Evolutionary conservation across 2,329 filamentous ascomycete species (phyloP).

Genomic region (Ophiocordyceps polyrhachis-furcata): DNA sequence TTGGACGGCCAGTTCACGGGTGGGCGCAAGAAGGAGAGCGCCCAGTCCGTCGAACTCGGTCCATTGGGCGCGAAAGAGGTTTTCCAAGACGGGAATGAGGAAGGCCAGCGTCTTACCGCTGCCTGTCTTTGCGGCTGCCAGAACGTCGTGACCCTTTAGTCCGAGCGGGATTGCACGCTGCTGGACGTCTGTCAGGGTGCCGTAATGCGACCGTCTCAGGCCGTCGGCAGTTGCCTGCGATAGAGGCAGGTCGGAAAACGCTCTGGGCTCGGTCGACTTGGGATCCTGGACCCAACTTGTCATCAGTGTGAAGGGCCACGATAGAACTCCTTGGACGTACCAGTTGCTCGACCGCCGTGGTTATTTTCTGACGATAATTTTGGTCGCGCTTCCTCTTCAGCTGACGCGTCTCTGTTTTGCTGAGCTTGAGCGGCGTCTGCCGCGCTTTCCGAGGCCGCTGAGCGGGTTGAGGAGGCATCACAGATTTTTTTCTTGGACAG

Average conservation of each 20-base stretch:
- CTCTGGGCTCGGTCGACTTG: conserved; percentile 38
- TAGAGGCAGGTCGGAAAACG: conserved; percentile 71
- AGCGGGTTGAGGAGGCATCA: conserved; percentile 13
- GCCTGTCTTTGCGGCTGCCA: conserved; percentile 88
- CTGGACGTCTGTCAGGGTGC: conserved; percentile 81
- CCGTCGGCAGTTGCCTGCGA: conserved; percentile 64
- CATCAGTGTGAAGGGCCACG: neutral
- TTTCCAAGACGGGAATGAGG: conserved; percentile 78
- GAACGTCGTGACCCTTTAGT: conserved; percentile 69
- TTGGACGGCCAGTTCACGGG: conserved; percentile 85
- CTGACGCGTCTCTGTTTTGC: conserved; percentile 14
- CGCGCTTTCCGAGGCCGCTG: conserved; percentile 5
- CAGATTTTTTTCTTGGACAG: neutral
- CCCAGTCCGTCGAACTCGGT: conserved; percentile 81
- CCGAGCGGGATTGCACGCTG: conserved; percentile 73
- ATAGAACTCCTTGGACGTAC: conserved; percentile 7
- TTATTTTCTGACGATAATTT: conserved; percentile 15
- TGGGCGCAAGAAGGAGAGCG: conserved; percentile 83
- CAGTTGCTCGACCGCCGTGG: conserved; percentile 14
- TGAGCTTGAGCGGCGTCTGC: conserved; percentile 10
- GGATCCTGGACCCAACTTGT: conserved; percentile 27
- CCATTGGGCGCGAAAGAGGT: conserved; percentile 76
- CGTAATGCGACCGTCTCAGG: conserved; percentile 73
- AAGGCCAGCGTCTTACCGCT: conserved; percentile 94
- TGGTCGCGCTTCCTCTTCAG: conserved; percentile 20